These are phyloP conservation scores for Puccinellia tenuiflora DNA, from an alignment of 176 grass and related monocot genomes.

Conservation along the genomic window DNA sequence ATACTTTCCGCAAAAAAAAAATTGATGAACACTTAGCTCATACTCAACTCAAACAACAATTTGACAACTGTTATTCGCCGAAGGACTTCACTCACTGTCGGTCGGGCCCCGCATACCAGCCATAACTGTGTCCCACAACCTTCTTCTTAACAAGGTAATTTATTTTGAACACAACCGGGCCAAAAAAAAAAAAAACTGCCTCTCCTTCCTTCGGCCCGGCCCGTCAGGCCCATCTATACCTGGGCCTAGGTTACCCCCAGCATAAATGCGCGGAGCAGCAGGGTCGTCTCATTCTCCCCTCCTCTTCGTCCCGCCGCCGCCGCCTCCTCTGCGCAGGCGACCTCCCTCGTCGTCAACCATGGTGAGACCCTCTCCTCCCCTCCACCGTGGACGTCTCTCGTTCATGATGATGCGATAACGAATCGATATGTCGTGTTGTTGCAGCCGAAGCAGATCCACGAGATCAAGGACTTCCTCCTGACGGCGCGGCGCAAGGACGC, in stretches of 20 bases:
- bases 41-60: no score
- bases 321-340: neutral
- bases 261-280: neutral
- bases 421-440: neutral
- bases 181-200: no score
- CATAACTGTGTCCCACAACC: no score
- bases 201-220: neutral
- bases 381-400: neutral
- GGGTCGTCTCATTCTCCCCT: neutral
- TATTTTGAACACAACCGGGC: no score
- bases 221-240: neutral
- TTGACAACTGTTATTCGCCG: no score
- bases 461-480: conserved; percentile 91
- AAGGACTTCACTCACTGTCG: no score
- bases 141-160: no score
- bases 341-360: neutral
- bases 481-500: conserved; percentile 80
- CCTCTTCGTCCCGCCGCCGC: neutral
- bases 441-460: conserved; percentile 88
- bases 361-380: neutral
- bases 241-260: neutral
- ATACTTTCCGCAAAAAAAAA: no score
- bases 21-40: no score
- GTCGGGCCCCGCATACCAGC: no score
- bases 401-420: neutral